phyloP scores from a whole-genome alignment of 768 basidiomycete genomes.

The Mycena sanguinolenta region DNA sequence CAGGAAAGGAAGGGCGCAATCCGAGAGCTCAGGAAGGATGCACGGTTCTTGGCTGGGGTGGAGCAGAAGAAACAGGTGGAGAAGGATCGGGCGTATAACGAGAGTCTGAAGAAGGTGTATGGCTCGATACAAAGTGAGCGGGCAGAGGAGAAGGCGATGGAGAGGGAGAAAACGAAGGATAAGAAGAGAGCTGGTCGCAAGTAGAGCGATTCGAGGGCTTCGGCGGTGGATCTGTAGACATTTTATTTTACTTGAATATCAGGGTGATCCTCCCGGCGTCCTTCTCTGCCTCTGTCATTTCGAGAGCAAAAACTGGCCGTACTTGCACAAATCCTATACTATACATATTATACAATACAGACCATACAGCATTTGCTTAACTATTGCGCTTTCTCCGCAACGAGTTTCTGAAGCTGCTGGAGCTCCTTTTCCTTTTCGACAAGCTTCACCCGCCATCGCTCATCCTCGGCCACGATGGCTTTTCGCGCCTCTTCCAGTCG shows the following conservation, averaged over 20 bases:
- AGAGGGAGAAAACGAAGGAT: conserved; percentile 83
- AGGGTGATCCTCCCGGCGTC: no score
- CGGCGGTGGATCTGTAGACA: not conserved
- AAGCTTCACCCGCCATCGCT: conserved; percentile 74
- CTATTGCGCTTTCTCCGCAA: conserved; percentile 43
- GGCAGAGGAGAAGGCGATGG: conserved; percentile 94
- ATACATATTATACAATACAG: not conserved
- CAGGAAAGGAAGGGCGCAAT: conserved; percentile 98
- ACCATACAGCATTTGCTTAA: not conserved
- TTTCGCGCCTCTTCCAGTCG: conserved; percentile 83
- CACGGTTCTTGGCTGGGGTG: conserved; percentile 91
- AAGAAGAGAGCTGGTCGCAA: conserved; percentile 85
- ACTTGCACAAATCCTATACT: no score
- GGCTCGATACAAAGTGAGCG: conserved; percentile 86
- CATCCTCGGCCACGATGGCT: conserved; percentile 80
- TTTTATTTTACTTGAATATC: not conserved
- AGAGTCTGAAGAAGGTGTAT: conserved; percentile 86
- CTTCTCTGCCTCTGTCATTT: no score
- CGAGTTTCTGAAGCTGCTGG: conserved; percentile 73
- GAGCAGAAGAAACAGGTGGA: conserved; percentile 86
- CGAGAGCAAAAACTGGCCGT: no score
- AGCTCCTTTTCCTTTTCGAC: conserved; percentile 89
- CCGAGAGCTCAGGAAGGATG: conserved; percentile 95
- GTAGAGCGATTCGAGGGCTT: conserved; percentile 46
- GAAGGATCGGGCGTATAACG: conserved; percentile 86